Evolutionary conservation across 2,329 filamentous ascomycete genomes (phyloP).

Genomic region (Coniella vitis): DNA sequence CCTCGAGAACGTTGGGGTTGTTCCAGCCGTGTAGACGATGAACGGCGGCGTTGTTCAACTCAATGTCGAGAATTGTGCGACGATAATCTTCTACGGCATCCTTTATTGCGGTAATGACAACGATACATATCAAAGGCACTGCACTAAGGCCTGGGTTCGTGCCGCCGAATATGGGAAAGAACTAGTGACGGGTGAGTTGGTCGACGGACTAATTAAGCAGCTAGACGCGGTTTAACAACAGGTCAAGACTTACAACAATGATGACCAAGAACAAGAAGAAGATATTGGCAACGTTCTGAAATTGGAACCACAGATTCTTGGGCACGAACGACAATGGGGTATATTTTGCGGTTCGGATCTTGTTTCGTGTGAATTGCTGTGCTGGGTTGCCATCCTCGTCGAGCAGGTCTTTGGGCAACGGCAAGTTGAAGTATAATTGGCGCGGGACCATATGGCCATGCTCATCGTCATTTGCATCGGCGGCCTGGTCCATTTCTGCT

Average conservation of each 20-base stretch:
- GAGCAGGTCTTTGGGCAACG: slow-evolving; percentile 65
- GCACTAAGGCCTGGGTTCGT: slow-evolving; percentile 84
- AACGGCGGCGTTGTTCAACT: slow-evolving; percentile 92
- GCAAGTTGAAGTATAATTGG: slow-evolving; percentile 77
- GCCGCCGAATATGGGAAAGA: slow-evolving; percentile 93
- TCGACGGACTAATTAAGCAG: neutral
- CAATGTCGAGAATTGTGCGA: slow-evolving; percentile 81
- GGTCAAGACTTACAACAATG: slow-evolving; percentile 62
- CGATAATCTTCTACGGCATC: slow-evolving; percentile 95
- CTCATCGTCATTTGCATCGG: slow-evolving; percentile 29
- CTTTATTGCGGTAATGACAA: slow-evolving; percentile 82
- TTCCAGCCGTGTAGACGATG: slow-evolving; percentile 83
- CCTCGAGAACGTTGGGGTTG: slow-evolving; percentile 88
- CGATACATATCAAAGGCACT: slow-evolving; percentile 87
- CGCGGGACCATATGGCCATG: slow-evolving; percentile 30
- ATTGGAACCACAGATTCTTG: slow-evolving; percentile 96
- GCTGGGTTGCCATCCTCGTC: slow-evolving; percentile 75
- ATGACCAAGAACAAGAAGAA: slow-evolving; percentile 98
- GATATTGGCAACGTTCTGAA: slow-evolving; percentile 96
- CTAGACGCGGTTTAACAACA: slow-evolving; percentile 1
- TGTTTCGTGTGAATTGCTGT: slow-evolving; percentile 75
- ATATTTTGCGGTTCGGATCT: slow-evolving; percentile 97
- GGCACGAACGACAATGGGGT: slow-evolving; percentile 91
- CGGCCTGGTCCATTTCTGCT: slow-evolving; percentile 28
- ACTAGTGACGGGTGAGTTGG: slow-evolving; percentile 47